phyloP scores from a whole-genome alignment of 108 stramenopile genomes.

The Cyclotella baltica region DNA sequence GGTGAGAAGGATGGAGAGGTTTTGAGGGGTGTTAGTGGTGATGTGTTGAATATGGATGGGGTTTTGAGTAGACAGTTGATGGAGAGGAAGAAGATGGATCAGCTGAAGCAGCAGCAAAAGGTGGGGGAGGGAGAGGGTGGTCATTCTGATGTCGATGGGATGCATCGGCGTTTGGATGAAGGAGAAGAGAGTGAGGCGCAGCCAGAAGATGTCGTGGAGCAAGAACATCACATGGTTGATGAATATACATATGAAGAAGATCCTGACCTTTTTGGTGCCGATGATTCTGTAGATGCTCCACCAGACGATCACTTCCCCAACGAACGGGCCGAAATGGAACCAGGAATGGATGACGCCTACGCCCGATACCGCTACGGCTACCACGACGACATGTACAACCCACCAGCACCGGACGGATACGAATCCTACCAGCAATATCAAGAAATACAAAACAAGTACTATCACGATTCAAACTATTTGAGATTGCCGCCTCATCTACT shows the following conservation, averaged over 20 bases:
- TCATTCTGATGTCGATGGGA: neutral
- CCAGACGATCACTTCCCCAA: constrained; percentile 37
- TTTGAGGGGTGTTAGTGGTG: constrained; percentile 69
- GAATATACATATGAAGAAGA: constrained; percentile 41
- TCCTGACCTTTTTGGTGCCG: constrained; percentile 35
- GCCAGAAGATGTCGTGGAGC: constrained; percentile 1
- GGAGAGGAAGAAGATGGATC: constrained; percentile 51
- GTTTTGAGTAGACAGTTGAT: constrained; percentile 56
- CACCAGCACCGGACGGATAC: constrained; percentile 35
- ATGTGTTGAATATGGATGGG: constrained; percentile 68
- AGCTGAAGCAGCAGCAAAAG: too few relatives aligned
- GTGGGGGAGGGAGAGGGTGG: constrained; percentile 21
- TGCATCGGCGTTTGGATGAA: constrained; percentile 57
- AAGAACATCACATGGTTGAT: constrained; percentile 5
- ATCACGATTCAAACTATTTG: constrained; percentile 79
- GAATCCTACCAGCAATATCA: constrained; percentile 60
- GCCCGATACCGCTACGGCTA: constrained; percentile 32
- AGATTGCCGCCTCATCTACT: constrained; percentile 82
- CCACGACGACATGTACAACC: constrained; percentile 47
- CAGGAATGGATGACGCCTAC: constrained; percentile 42
- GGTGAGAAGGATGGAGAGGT: constrained; percentile 48
- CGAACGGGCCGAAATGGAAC: neutral
- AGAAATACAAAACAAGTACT: constrained; percentile 64
- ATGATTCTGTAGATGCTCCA: constrained; percentile 41
- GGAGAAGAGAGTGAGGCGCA: constrained; percentile 1